Conservation (phyloP, 805 yeast genomes). For the Saturnispora bothae region DNA sequence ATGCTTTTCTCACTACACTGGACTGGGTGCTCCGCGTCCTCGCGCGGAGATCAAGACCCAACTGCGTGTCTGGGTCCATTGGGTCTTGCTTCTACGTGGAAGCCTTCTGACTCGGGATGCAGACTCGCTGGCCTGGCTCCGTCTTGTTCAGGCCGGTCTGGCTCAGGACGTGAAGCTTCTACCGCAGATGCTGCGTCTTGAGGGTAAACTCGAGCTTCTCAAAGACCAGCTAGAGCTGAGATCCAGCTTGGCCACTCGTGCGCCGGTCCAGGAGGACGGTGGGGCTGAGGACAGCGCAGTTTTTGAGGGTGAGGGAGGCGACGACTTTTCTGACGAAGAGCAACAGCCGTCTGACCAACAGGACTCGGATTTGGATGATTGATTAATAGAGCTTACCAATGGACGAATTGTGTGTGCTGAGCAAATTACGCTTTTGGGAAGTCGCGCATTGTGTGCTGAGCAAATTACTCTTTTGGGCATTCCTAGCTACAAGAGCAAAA, state of each 20-base stretch:
- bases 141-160: constrained; percentile 47
- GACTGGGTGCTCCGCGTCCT: constrained; percentile 1
- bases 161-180: constrained; percentile 45
- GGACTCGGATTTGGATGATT: too few species aligned
- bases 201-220: constrained; percentile 75
- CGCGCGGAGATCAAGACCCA: not conserved
- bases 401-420: too few species aligned
- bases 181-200: constrained; percentile 64
- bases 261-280: constrained; percentile 6
- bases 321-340: constrained; percentile 10
- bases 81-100: constrained; percentile 65
- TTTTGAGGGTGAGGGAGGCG: constrained; percentile 26
- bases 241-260: constrained; percentile 26
- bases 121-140: constrained; percentile 44
- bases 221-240: constrained; percentile 69
- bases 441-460: too few species aligned
- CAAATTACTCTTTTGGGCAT: too few species aligned
- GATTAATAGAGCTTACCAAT: too few species aligned
- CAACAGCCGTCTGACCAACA: too few species aligned
- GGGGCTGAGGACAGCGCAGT: constrained; percentile 14
- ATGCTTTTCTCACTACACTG: constrained; percentile 32
- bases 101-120: constrained; percentile 45
- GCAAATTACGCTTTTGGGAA: too few species aligned
- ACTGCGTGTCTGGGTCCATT: constrained; percentile 58
- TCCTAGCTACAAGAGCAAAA: too few species aligned